phyloP scores from a whole-genome alignment of 108 stramenopile species.

The Nitzschia inconspicua region DNA sequence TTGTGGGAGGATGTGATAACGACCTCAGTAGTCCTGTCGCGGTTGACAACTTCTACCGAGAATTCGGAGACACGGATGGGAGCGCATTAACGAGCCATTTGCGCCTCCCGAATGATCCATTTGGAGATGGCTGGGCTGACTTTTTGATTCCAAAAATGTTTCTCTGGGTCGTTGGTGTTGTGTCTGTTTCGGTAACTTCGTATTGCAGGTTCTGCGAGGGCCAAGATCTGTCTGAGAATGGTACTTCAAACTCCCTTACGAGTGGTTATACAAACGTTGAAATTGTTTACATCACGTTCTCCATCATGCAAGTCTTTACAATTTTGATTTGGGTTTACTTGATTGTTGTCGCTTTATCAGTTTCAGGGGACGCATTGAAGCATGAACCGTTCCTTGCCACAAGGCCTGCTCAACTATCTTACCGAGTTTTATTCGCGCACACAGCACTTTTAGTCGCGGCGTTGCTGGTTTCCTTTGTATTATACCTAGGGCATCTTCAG shows the following conservation, averaged over 20 bases:
- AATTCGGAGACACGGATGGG: conserved; percentile 73
- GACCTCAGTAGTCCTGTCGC: neutral
- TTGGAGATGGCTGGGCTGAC: conserved; percentile 61
- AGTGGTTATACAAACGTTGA: conserved; percentile 33
- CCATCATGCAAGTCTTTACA: conserved; percentile 47
- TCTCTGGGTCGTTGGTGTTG: conserved; percentile 44
- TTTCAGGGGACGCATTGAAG: conserved; percentile 51
- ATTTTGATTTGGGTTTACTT: conserved; percentile 49
- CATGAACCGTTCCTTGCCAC: conserved; percentile 77
- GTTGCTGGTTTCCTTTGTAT: conserved; percentile 20
- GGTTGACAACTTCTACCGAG: conserved; percentile 51
- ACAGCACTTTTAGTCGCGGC: conserved; percentile 31
- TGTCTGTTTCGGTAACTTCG: conserved; percentile 38
- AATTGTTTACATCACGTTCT: conserved; percentile 47
- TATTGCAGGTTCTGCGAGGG: conserved; percentile 37
- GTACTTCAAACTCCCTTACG: conserved; percentile 26
- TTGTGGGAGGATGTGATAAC: conserved; percentile 34
- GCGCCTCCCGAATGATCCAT: conserved; percentile 63
- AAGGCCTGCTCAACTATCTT: conserved; percentile 76
- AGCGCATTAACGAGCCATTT: conserved; percentile 37
- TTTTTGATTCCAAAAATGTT: conserved; percentile 67
- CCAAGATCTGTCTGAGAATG: conserved; percentile 17
- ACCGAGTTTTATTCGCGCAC: conserved; percentile 48
- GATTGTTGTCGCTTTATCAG: conserved; percentile 46
- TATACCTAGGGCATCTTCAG: conserved; percentile 10